A percentile compares a stretch with the other conserved stretches of the same genome.
These are phyloP conservation scores for Candolleomyces efflorescens DNA, from an alignment of 768 basidiomycete genomes.

Conservation along the genomic window DNA sequence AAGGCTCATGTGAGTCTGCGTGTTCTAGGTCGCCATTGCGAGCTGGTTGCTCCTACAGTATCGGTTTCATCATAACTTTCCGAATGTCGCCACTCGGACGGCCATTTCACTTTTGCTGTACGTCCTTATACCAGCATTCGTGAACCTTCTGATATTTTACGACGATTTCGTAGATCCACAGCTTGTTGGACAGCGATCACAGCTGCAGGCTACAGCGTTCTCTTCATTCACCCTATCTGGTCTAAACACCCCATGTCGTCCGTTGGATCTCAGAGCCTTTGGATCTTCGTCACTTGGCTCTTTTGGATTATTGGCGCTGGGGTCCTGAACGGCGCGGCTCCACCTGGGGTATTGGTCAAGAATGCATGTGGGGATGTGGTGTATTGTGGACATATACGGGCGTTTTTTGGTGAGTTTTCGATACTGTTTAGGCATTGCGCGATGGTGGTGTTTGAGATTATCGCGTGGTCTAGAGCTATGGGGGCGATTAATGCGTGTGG, in stretches of 20 bases:
- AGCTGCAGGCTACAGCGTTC: slow-evolving; percentile 46
- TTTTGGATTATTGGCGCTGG: slow-evolving; percentile 58
- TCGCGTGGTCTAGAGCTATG: too few species aligned
- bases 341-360: slow-evolving; percentile 37
- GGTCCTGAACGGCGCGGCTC: slow-evolving; percentile 45
- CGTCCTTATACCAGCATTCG: slow-evolving; percentile 13
- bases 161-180: slow-evolving; percentile 39
- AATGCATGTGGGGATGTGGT: slow-evolving; percentile 39
- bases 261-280: slow-evolving; percentile 54
- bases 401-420: slow-evolving; percentile 41
- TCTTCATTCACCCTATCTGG: slow-evolving; percentile 59
- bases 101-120: slow-evolving; percentile 49
- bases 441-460: background rate
- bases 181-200: slow-evolving; percentile 59
- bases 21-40: slow-evolving; percentile 42
- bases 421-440: background rate
- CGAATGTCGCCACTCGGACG: slow-evolving; percentile 38
- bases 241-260: slow-evolving; percentile 50
- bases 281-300: slow-evolving; percentile 55
- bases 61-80: slow-evolving; percentile 47
- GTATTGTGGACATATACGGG: slow-evolving; percentile 55
- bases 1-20: background rate
- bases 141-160: background rate
- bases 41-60: slow-evolving; percentile 61
- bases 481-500: too few species aligned